Percentiles rank a stretch among this genome's conserved stretches.
These are phyloP conservation scores for Hibiscus tridactylites DNA, from an alignment of 345 rosid species.

Conservation along the genomic window DNA sequence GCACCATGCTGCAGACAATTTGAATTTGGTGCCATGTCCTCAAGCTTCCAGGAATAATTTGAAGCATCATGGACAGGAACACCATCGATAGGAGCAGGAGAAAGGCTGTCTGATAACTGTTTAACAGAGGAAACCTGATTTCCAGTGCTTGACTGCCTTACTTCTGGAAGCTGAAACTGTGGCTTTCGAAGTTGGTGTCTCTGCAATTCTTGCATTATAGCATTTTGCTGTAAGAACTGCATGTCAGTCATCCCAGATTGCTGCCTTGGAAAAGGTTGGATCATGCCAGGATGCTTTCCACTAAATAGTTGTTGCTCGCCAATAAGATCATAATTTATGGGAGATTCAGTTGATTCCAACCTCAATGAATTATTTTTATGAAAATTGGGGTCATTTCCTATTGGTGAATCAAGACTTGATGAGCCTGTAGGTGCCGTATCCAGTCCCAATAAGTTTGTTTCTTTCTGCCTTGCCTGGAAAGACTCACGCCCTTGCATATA, in stretches of 20 bases:
- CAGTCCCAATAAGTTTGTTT: not conserved
- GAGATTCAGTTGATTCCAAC: not conserved
- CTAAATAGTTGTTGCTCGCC: not conserved
- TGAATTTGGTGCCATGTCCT: not conserved
- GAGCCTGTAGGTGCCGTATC: not conserved
- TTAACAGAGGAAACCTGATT: not conserved
- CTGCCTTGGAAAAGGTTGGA: not conserved
- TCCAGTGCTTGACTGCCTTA: not conserved
- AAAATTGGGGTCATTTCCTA: not conserved
- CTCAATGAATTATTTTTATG: too few relatives aligned
- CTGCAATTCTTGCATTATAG: not conserved
- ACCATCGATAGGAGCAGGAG: not conserved
- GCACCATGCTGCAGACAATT: not conserved
- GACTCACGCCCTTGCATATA: not conserved
- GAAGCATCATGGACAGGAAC: not conserved
- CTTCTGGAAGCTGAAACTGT: not conserved
- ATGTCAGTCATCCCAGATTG: not conserved
- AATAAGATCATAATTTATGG: not conserved
- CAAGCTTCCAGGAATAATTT: not conserved
- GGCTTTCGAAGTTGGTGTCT: not conserved
- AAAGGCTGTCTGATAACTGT: not conserved
- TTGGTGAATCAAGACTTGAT: not conserved
- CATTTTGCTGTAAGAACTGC: not conserved
- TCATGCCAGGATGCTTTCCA: not conserved
- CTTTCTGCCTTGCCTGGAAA: not conserved